Base-by-base conservation (phyloP, 768 basidiomycete species). In the Tephrocybe sp. region DNA sequence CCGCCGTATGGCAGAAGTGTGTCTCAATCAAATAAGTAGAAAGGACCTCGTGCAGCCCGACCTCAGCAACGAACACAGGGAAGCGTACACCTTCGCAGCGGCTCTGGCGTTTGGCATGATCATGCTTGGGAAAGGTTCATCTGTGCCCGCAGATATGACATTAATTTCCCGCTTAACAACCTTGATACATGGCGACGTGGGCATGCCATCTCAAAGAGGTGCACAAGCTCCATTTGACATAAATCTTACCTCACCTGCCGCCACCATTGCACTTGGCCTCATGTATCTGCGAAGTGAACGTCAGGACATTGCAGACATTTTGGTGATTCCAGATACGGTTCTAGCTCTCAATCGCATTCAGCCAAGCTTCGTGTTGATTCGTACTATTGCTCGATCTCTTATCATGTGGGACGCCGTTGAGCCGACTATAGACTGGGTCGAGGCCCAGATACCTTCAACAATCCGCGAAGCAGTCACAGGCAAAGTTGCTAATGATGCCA, bases 31-130 rank as follows among this genome's bases (percentile, higher is more conserved):
- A 64, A 86, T 97, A 50, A 83, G 84, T 48, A 78, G 88, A 27
- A 77, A 73, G 53, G 87, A 91, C 59, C 77, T 94, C 15, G 80
- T 83, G 4, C 86, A 86, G 44, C 84, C 88, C 1, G 92, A 95
- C 55, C 74, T 90, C 34, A 91, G 84, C 61, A 87, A 86, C 55
- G 92, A 94, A 56, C 85, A 93, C 62, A 83, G 91, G 31, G 97
- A 98, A 61, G 86, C 93, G 1, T 98, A 97, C 62, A 88, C 94
- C 0, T 86, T 91, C 55, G 80, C 91, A 2, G 83, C 92, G 2
- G 91, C 91, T 8, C 78, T 97, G 24, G 86, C 91, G 1, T 97
- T 97, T 61, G 97, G 97, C 4, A 89, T 97, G 83, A 87, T 95
- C 66, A 95, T 97, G 88, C 79, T 98, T 13, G 94, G 91, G 5